Percentiles rank a stretch among this genome's conserved stretches.
phyloP scores from a whole-genome alignment of 116 monocot genomes.

The Zostera marina region DNA sequence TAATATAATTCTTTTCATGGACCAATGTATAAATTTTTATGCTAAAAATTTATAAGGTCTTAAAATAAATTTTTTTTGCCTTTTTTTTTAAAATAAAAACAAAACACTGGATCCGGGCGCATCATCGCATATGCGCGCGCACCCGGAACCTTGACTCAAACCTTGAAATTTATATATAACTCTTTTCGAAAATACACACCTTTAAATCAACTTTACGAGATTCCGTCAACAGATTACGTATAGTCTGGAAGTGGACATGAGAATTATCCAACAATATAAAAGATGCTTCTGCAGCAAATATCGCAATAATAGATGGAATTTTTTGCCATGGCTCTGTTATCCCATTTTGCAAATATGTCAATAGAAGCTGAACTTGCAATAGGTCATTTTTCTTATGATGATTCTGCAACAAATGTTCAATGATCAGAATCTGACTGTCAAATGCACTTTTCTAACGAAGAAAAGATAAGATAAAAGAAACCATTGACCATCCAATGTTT shows the following conservation, averaged over 20 bases:
- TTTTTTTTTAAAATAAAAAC: no score
- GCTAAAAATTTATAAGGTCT: no score
- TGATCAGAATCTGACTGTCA: no score
- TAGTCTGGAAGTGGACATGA: constrained; percentile 40
- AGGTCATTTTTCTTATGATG: constrained; percentile 43
- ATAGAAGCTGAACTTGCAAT: constrained; percentile 60
- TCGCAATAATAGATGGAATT: constrained; percentile 64
- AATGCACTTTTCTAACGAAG: background rate
- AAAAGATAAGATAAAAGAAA: background rate
- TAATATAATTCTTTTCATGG: no score
- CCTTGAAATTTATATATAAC: background rate
- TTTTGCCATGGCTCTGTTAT: constrained; percentile 66
- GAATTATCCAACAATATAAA: constrained; percentile 48
- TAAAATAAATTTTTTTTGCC: no score
- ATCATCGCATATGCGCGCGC: no score
- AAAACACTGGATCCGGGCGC: no score
- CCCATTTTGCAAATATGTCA: constrained; percentile 78
- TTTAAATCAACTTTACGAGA: constrained; percentile 36
- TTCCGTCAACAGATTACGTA: constrained; percentile 49
- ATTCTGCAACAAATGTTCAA: constrained; percentile 23
- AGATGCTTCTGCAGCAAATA: constrained; percentile 92
- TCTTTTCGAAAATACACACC: constrained; percentile 18
- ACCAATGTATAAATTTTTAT: no score
- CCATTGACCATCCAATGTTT: background rate
- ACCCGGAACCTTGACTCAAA: no score